Evolutionary conservation across 1,284 basidiomycete species (phyloP), one percentile per base, ranked within the genome.

Genomic region (Rhizopogon parksii): DNA sequence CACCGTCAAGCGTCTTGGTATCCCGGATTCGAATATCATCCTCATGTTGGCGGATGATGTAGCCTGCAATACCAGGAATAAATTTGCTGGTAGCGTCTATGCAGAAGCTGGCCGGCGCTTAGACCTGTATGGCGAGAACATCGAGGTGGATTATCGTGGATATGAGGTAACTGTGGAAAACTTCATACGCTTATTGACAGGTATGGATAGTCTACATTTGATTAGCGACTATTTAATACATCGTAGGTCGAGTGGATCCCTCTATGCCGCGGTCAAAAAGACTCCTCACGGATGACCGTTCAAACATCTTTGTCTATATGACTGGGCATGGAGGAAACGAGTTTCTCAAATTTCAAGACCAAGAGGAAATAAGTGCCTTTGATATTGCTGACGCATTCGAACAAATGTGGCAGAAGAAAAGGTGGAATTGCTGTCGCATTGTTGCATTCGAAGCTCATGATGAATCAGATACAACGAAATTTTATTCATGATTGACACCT

Each of bases 281-380:
- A 8, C 78, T 99, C 1, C 75, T 97, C 25, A 88, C 88, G 0
- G 94, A 99, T 60, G 85, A 92, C 49, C 76, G 85, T n/a, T 94
- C 90, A 6, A 99, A 99, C 63, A 79, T 99, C 52, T 96, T 99
- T 64, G 82, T 99, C 21, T 99, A 96, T 70, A 91, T 99, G 89
- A 96, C 96, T 0, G 96, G 95, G 0, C 95, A 99, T 60, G 95
- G 96, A 3, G 95, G 95, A 0, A 90, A 96, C 61, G 95, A 97
- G 68, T 99, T 99, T 66, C 80, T 99, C 59, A 99, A 99, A 69
- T 99, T 99, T 67, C 95, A 99, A 66, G 95, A 99, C 68, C 92
- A 92, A 64, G 95, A 99, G 68, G 96, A 99, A 66, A 92, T 99
- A 58, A 92, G 88, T 49, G 93, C 95, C 0, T 92, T 91, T 53